phyloP scores from a whole-genome alignment of 2,329 filamentous ascomycete genomes.

The Penicillium sclerotiorum region DNA sequence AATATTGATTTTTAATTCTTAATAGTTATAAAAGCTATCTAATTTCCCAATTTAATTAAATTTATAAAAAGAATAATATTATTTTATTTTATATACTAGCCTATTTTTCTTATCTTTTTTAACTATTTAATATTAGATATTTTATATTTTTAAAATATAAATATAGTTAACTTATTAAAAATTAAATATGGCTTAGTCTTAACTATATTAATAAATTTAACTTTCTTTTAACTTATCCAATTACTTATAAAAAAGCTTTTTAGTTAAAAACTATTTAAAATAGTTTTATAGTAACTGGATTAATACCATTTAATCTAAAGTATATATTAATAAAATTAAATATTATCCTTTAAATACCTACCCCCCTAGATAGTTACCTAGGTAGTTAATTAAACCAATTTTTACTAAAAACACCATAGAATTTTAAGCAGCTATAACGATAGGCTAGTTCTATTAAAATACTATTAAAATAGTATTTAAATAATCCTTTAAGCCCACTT shows the following conservation, averaged over 20 bases:
- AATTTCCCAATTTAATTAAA: no score
- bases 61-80: no score
- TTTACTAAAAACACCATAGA: no score
- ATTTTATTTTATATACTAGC: background rate
- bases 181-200: background rate
- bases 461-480: background rate
- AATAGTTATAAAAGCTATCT: background rate
- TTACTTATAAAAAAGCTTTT: no score
- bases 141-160: background rate
- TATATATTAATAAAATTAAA: background rate
- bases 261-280: no score
- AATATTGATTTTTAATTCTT: background rate
- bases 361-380: no score
- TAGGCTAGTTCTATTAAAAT: background rate
- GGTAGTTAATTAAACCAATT: no score
- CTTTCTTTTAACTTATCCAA: background rate
- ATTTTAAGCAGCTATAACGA: no score
- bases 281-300: background rate
- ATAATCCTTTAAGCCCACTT: background rate
- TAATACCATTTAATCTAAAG: background rate
- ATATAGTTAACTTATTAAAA: background rate
- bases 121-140: background rate
- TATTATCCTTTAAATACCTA: background rate
- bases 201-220: background rate
- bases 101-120: constrained; percentile 1